These are phyloP conservation scores for Salix purpurea DNA, from an alignment of 345 rosid genomes.

Conservation along the genomic window DNA sequence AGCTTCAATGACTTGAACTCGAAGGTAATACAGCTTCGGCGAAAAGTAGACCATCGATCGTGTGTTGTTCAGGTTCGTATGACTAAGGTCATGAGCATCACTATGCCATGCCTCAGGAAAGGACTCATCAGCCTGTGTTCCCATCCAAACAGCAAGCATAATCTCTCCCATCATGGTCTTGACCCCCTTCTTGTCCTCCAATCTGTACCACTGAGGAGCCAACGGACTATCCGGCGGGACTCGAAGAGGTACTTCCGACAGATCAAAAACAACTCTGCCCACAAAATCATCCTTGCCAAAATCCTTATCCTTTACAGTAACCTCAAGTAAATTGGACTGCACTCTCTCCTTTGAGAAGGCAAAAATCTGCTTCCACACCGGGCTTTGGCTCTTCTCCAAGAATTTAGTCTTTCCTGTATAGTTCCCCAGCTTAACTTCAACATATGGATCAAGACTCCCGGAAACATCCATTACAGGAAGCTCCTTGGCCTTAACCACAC, in stretches of 20 bases:
- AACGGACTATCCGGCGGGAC: conserved; percentile 34
- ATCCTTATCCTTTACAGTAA: conserved; percentile 30
- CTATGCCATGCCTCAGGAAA: conserved; percentile 36
- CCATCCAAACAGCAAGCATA: conserved; percentile 35
- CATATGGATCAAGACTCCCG: conserved; percentile 35
- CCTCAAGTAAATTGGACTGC: conserved; percentile 32
- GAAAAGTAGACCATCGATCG: conserved; percentile 31
- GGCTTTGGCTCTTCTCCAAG: conserved; percentile 25
- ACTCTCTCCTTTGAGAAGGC: conserved; percentile 29
- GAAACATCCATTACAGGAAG: conserved; percentile 31
- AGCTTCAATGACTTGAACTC: conserved; percentile 23
- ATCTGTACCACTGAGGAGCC: conserved; percentile 33
- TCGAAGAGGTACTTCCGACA: conserved; percentile 22
- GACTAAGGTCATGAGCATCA: conserved; percentile 29
- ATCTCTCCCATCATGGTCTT: conserved; percentile 18
- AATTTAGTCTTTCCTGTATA: conserved; percentile 27
- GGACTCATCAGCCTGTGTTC: conserved; percentile 35
- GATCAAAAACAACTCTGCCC: conserved; percentile 18
- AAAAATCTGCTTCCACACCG: conserved; percentile 26
- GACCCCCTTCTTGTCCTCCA: conserved; percentile 22
- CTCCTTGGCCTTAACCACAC: conserved; percentile 29
- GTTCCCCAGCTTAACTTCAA: conserved; percentile 33
- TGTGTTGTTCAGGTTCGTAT: conserved; percentile 18
- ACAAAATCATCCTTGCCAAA: conserved; percentile 34
- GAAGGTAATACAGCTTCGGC: conserved; percentile 26